Evolutionary conservation across 1,284 basidiomycete genomes (phyloP), one percentile per base, ranked within the genome.

Genomic region (Stygiomarasmius scandens): DNA sequence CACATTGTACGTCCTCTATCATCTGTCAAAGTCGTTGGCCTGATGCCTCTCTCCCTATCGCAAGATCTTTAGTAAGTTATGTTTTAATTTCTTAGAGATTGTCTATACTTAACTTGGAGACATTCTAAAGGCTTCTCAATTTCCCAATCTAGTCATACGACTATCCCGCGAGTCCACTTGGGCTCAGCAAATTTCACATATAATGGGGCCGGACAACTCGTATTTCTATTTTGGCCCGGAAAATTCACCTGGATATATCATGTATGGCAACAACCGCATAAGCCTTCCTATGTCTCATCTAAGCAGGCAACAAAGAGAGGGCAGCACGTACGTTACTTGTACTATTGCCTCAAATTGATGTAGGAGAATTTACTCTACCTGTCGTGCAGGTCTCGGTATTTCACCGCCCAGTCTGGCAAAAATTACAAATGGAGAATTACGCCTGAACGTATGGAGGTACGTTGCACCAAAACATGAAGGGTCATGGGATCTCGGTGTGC

Each of bases 361-460:
- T n/a, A n/a, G n/a, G n/a, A n/a, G n/a, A n/a, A n/a, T n/a, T n/a
- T n/a, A n/a, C n/a, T n/a, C n/a, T n/a, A n/a, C n/a, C n/a, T n/a
- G n/a, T n/a, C n/a, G n/a, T n/a, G n/a, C 50, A 90, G 88, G 48
- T 88, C 86, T 27, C 79, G 87, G 54, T 89, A 89, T 71, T 91
- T 90, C 68, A 80, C 78, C 50, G 81, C 85, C 20, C 87, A 85
- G 63, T 83, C 79, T 63, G 84, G 85, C 38, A 82, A 75, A 60
- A 81, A 86, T 54, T 83, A 83, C 70, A 91, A 90, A 70, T 91
- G 89, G 89, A 84, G 81, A 68, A 75, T 86, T 51, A 68, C 74
- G 25, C 71, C 80, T 16, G 73, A 80, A 55, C 78, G 81, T 56
- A 83, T 89, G 78, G 89, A 91, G 84, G 89, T 89, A 61, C 47